Percentiles rank a stretch among this genome's conserved stretches.
Conservation (phyloP, 371 early-diverging fungal genomes). For the Phascolomyces articulosus region DNA sequence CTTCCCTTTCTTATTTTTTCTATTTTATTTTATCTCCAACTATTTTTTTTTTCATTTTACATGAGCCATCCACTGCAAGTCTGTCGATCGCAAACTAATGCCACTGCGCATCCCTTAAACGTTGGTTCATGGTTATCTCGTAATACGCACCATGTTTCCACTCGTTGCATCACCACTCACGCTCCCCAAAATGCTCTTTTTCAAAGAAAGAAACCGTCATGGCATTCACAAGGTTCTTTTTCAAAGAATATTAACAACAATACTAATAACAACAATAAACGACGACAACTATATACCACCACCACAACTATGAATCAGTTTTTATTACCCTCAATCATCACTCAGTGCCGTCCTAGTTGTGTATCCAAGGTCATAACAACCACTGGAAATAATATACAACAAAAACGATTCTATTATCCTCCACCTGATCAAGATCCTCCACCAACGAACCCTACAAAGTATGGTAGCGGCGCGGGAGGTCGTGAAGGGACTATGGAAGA, state of each 20-base stretch:
- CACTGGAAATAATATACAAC: not conserved
- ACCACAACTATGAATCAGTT: too few species aligned
- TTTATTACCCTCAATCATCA: too few species aligned
- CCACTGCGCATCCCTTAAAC: not conserved
- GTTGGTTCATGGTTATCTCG: not conserved
- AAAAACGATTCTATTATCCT: conserved; percentile 2
- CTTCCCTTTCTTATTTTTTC: too few species aligned
- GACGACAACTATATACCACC: too few species aligned
- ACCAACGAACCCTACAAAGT: not conserved
- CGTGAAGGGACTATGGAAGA: not conserved
- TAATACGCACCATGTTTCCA: not conserved
- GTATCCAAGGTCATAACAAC: too few species aligned
- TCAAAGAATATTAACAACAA: too few species aligned
- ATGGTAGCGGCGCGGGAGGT: not conserved
- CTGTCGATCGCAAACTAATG: not conserved
- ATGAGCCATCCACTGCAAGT: not conserved
- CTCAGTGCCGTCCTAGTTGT: not conserved
- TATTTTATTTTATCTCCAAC: too few species aligned
- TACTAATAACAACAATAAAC: too few species aligned
- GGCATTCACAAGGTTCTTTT: too few species aligned
- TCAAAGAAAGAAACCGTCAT: too few species aligned
- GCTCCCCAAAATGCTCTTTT: too few species aligned
- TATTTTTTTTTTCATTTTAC: not conserved
- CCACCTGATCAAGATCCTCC: conserved; percentile 8
- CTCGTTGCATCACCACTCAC: not conserved